Evolutionary conservation across 306 rosid genomes (phyloP).

Genomic region (Vigna trinervia): DNA sequence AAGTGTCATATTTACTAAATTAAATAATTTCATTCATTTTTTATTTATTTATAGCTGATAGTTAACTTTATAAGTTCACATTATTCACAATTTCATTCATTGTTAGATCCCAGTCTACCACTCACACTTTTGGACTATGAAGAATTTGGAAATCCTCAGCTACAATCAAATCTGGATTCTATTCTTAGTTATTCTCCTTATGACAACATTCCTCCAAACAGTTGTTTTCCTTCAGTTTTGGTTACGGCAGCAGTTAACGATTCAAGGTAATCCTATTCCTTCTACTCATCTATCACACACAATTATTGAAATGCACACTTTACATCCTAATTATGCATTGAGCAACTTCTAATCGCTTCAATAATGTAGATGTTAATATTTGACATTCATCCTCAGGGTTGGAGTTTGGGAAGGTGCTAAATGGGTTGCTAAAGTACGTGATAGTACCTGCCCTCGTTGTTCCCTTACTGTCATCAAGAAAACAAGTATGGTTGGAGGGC

Average conservation of each 20-base stretch:
- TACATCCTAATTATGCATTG: constrained; percentile 16
- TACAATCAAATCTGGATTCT: constrained; percentile 57
- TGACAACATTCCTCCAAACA: constrained; percentile 70
- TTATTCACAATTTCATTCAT: constrained; percentile 40
- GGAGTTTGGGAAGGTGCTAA: constrained; percentile 99
- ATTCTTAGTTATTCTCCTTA: constrained; percentile 83
- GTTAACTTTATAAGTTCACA: not conserved
- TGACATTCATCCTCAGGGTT: constrained; percentile 68
- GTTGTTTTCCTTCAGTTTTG: constrained; percentile 87
- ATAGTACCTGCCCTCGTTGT: constrained; percentile 67
- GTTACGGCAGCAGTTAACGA: constrained; percentile 79
- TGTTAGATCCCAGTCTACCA: constrained; percentile 85
- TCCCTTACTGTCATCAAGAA: constrained; percentile 69
- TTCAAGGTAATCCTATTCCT: constrained; percentile 65
- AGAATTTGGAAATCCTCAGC: constrained; percentile 91
- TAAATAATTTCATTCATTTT: constrained; percentile 17
- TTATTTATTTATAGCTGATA: not conserved
- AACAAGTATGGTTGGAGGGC: constrained; percentile 90
- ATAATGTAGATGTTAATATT: constrained; percentile 31
- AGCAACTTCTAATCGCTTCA: not conserved
- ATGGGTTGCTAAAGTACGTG: constrained; percentile 90
- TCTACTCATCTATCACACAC: constrained; percentile 9
- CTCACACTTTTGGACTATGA: constrained; percentile 88
- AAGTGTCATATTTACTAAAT: constrained; percentile 1
- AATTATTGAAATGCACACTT: constrained; percentile 18